A percentile compares a stretch with the other conserved stretches of the same genome.
These are phyloP conservation scores for Triticum dicoccoides DNA, from an alignment of 176 grass and related monocot species.

Conservation along the genomic window DNA sequence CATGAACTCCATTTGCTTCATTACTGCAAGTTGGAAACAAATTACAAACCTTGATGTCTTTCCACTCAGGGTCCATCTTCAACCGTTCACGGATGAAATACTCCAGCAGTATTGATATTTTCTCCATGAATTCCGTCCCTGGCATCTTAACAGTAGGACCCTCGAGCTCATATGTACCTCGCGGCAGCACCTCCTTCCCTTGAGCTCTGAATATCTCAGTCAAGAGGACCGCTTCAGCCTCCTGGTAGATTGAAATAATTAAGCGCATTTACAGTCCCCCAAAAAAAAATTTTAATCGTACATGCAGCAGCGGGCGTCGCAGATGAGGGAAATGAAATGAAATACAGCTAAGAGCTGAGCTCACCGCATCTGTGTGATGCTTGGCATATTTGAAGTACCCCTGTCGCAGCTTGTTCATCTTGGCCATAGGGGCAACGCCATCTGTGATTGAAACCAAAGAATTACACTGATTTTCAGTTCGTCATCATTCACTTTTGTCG, in stretches of 20 bases:
- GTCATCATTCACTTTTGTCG: too few relatives aligned
- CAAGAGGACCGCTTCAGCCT: too few relatives aligned
- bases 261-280: too few relatives aligned
- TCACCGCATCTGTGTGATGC: too few relatives aligned
- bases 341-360: too few relatives aligned
- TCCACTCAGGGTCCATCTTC: neutral
- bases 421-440: neutral
- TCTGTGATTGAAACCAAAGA: neutral
- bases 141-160: neutral
- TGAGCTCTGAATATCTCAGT: too few relatives aligned
- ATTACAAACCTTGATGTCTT: neutral
- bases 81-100: neutral
- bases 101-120: neutral
- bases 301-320: too few relatives aligned
- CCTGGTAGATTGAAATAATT: too few relatives aligned
- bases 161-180: neutral
- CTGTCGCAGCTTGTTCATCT: neutral
- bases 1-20: neutral
- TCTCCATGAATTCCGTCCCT: neutral
- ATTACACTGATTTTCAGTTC: too few relatives aligned
- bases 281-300: too few relatives aligned
- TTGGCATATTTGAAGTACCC: neutral
- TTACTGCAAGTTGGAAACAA: neutral
- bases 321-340: too few relatives aligned
- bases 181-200: neutral